These are phyloP conservation scores for Colletotrichum paranaense DNA, from an alignment of 2,329 filamentous ascomycete species.

Conservation along the genomic window DNA sequence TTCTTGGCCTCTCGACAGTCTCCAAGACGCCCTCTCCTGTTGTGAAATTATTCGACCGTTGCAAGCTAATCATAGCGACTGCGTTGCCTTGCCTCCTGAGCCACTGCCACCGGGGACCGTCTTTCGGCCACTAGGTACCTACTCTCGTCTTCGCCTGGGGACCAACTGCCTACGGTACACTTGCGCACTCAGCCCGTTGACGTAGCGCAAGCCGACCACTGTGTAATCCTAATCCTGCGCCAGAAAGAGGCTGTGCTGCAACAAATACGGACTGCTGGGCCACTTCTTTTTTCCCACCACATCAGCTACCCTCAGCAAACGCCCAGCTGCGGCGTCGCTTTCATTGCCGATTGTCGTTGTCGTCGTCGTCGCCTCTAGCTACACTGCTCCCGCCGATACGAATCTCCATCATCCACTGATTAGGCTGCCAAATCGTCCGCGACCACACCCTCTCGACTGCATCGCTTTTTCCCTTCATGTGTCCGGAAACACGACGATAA, in stretches of 20 bases:
- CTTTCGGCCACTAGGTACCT: neutral
- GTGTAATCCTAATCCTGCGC: conserved; percentile 38
- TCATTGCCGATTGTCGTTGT: conserved; percentile 4
- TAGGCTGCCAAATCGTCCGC: conserved; percentile 12
- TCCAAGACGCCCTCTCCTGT: neutral
- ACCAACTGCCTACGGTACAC: neutral
- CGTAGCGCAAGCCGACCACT: conserved; percentile 30
- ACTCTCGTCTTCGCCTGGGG: neutral
- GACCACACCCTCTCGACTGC: conserved; percentile 10
- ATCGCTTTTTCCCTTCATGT: conserved; percentile 28
- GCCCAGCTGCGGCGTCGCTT: conserved; percentile 19
- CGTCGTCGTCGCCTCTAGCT: conserved; percentile 5
- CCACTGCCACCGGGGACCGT: neutral
- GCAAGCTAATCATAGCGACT: conserved; percentile 33
- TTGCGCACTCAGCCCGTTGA: conserved; percentile 29
- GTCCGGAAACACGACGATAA: conserved; percentile 25
- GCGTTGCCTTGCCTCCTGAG: conserved; percentile 28
- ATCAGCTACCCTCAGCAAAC: conserved; percentile 22
- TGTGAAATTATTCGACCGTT: conserved; percentile 12
- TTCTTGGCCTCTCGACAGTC: conserved; percentile 15
- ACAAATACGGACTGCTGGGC: conserved; percentile 37
- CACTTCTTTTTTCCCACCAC: conserved; percentile 29
- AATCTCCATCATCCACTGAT: conserved; percentile 17
- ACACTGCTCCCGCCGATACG: conserved; percentile 5
- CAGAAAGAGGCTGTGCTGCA: conserved; percentile 43